phyloP scores from a whole-genome alignment of 1,139 yeast species.

The Yamadazyma buinensis region DNA sequence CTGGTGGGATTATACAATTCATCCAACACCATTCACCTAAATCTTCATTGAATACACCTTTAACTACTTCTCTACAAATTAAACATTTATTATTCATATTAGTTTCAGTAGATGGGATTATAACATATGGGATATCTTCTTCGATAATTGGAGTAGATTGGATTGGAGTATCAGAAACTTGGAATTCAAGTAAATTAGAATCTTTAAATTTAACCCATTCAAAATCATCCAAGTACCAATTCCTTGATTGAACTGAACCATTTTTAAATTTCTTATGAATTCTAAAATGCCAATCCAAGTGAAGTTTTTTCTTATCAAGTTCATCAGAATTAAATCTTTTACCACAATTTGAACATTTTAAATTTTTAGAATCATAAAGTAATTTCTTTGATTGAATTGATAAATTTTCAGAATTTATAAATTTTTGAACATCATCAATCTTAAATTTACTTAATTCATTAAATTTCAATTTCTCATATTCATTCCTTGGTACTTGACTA shows the following conservation, averaged over 20 bases:
- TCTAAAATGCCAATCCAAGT: slow-evolving; percentile 96
- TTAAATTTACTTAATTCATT: slow-evolving; percentile 27
- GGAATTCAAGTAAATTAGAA: slow-evolving; percentile 43
- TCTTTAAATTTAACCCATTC: slow-evolving; percentile 78
- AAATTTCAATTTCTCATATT: slow-evolving; percentile 27
- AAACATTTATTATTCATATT: slow-evolving; percentile 76
- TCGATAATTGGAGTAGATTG: slow-evolving; percentile 9
- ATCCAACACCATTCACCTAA: slow-evolving; percentile 96
- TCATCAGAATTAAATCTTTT: slow-evolving; percentile 69
- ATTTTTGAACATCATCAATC: slow-evolving; percentile 29
- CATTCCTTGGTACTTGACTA: slow-evolving; percentile 23
- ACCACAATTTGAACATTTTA: slow-evolving; percentile 89
- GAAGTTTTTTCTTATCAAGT: slow-evolving; percentile 49
- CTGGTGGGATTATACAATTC: slow-evolving; percentile 68
- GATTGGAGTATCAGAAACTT: slow-evolving; percentile 13
- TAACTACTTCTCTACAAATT: slow-evolving; percentile 79
- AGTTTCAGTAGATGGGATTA: slow-evolving; percentile 67
- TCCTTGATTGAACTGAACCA: slow-evolving; percentile 60
- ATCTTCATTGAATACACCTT: slow-evolving; percentile 82
- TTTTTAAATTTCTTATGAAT: slow-evolving; percentile 71
- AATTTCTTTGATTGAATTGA: slow-evolving; percentile 26
- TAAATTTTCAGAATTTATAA: slow-evolving; percentile 33
- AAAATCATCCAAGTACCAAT: slow-evolving; percentile 74
- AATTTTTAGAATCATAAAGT: slow-evolving; percentile 60
- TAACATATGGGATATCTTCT: slow-evolving; percentile 42